Base-by-base conservation (phyloP, 805 yeast species). In the Zygosaccharomyces rouxii region DNA sequence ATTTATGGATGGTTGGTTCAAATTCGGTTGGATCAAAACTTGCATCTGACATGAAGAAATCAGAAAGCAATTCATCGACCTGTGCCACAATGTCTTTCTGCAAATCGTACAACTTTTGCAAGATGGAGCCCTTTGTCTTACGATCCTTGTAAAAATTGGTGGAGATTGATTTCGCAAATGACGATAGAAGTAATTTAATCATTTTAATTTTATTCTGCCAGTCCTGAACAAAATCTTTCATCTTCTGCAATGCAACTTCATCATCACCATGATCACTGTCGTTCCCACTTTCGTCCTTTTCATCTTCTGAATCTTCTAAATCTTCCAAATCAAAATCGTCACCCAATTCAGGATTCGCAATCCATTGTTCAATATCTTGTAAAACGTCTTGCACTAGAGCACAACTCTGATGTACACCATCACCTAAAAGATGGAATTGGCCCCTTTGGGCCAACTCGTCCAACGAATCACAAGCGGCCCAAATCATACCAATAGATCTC, bases 331-430 rank as follows among this genome's bases (percentile, higher is more conserved):
- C 57, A 18, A 64, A 70, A 29, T 66, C 75, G 49, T 64, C 58
- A 2, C 79, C 83, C 79, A 67, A 68, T 11, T 68, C 69, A 0
- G 90, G 92, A 52, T 82, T 74, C 49, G 79, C 79, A 2, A 82
- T 59, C 87, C 92, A 86, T 49, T 79, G 87, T 18, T 72, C 79
- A 44, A 84, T 74, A 57, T 87, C 95, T 7, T 74, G 77, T n/a
- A 77, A 64, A 0, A 83, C 84, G 64, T 85, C 92, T 16, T 72
- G 76, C 5, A 84, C 70, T 47, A 85, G 60, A 33, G 68, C 71
- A 37, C 52, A 38, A 45, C 63, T 58, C 1, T 35, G 38, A 29
- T 54, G 55, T 3, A 84, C 66, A 46, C 74, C 76, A 26, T 56
- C 55, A 30, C 75, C 76, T 45, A 85, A 65, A 1, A 81, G 58